phyloP scores from a whole-genome alignment of 1,139 yeast species.

The Kluyveromyces sp. region DNA sequence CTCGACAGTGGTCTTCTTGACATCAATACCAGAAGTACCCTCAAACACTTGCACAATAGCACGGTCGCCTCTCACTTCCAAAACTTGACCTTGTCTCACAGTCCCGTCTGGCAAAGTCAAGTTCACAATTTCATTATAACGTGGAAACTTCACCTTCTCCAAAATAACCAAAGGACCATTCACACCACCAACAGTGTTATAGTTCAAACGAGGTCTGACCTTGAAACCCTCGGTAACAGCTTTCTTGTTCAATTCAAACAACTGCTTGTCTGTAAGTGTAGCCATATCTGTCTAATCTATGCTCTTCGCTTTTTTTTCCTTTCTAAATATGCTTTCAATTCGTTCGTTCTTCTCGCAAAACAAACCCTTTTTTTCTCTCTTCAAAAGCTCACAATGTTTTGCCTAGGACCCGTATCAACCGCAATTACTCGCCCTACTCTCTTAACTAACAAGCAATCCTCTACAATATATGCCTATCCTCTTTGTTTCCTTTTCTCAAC shows the following conservation, averaged over 20 bases:
- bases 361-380: too few relatives aligned
- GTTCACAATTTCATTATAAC: slow-evolving; percentile 93
- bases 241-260: slow-evolving; percentile 70
- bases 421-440: too few relatives aligned
- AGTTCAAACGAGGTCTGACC: slow-evolving; percentile 80
- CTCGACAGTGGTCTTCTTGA: slow-evolving; percentile 92
- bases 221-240: slow-evolving; percentile 90
- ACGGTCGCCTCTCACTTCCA: slow-evolving; percentile 93
- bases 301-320: neutral
- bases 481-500: too few relatives aligned
- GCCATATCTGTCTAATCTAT: neutral
- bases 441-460: too few relatives aligned
- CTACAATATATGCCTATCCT: too few relatives aligned
- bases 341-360: too few relatives aligned
- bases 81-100: slow-evolving; percentile 91
- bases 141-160: slow-evolving; percentile 94
- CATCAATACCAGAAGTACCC: slow-evolving; percentile 97
- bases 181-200: slow-evolving; percentile 96
- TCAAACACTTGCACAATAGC: slow-evolving; percentile 98
- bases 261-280: slow-evolving; percentile 31
- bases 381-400: too few relatives aligned
- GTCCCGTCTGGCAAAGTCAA: slow-evolving; percentile 94
- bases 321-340: neutral
- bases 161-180: slow-evolving; percentile 96
- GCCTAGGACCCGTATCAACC: too few relatives aligned